Percentiles rank a stretch among this genome's conserved stretches.
These are phyloP conservation scores for Xerocomus amazonicus DNA, from an alignment of 1,284 basidiomycete genomes.

Conservation along the genomic window DNA sequence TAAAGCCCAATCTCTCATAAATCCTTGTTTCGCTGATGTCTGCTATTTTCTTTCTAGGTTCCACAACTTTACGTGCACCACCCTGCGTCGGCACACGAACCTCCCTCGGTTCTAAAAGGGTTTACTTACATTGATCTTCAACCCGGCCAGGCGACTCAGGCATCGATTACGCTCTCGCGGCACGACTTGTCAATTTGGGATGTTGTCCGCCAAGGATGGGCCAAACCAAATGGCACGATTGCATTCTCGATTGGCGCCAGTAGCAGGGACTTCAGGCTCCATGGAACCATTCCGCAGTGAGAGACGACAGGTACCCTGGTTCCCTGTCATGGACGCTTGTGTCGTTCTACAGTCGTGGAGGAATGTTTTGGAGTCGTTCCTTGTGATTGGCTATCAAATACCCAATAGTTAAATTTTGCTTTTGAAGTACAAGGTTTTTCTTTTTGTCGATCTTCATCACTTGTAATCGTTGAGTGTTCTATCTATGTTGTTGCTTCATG, in stretches of 20 bases:
- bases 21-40: neutral
- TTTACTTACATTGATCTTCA: conserved; percentile 56
- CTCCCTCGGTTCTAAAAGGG: conserved; percentile 61
- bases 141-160: conserved; percentile 44
- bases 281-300: conserved; percentile 34
- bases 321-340: neutral
- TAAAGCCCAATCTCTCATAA: conserved; percentile 20
- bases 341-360: neutral
- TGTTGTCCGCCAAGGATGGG: conserved; percentile 46
- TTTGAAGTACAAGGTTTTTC: no score
- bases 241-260: conserved; percentile 50
- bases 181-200: conserved; percentile 66
- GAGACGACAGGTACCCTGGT: no score
- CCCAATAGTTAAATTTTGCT: no score
- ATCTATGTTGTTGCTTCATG: no score
- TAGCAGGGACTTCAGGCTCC: conserved; percentile 47
- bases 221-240: conserved; percentile 42
- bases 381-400: no score
- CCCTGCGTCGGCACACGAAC: conserved; percentile 52
- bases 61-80: conserved; percentile 65
- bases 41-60: conserved; percentile 35
- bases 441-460: no score
- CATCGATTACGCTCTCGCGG: conserved; percentile 57
- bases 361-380: no score
- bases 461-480: no score